Percentiles rank a stretch among this genome's conserved stretches.
Evolutionary conservation across 768 basidiomycete species (phyloP).

Genomic region (Suillus subaureus): DNA sequence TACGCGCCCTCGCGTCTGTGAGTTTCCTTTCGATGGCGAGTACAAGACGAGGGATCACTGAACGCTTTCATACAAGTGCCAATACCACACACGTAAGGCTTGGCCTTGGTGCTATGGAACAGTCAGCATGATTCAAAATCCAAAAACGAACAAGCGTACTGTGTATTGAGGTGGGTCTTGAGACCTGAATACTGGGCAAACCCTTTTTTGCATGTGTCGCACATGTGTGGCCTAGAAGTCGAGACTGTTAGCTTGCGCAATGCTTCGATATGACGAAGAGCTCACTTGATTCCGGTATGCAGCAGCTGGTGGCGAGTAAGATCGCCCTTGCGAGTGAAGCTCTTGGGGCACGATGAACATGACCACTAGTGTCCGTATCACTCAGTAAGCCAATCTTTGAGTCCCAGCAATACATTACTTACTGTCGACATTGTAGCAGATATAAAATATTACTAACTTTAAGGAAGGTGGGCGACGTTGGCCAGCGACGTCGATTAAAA

Average conservation of each 20-base stretch:
- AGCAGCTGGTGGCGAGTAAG: slow-evolving; percentile 55
- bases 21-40: slow-evolving; percentile 64
- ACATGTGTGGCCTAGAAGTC: slow-evolving; percentile 50
- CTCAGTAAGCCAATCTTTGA: not conserved
- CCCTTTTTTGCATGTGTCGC: slow-evolving; percentile 51
- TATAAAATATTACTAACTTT: slow-evolving; percentile 9
- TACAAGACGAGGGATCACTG: slow-evolving; percentile 70
- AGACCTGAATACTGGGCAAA: slow-evolving; percentile 65
- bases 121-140: slow-evolving; percentile 14
- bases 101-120: slow-evolving; percentile 45
- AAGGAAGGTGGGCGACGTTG: slow-evolving; percentile 40
- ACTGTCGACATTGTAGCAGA: slow-evolving; percentile 2
- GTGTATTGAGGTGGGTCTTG: slow-evolving; percentile 64
- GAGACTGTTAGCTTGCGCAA: slow-evolving; percentile 6
- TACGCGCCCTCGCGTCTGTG: slow-evolving; percentile 48
- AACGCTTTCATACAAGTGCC: slow-evolving; percentile 52
- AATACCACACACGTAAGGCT: slow-evolving; percentile 55
- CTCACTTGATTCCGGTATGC: slow-evolving; percentile 55
- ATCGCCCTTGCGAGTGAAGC: slow-evolving; percentile 61
- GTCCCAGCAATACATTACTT: not conserved
- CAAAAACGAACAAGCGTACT: slow-evolving; percentile 46
- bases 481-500: slow-evolving; percentile 44
- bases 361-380: slow-evolving; percentile 29
- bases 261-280: not conserved
- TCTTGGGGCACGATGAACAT: slow-evolving; percentile 49